Percentiles rank a stretch among this genome's conserved stretches.
These are phyloP conservation scores for Solanum hybrid DNA, from an alignment of 305 asterid species.

Conservation along the genomic window DNA sequence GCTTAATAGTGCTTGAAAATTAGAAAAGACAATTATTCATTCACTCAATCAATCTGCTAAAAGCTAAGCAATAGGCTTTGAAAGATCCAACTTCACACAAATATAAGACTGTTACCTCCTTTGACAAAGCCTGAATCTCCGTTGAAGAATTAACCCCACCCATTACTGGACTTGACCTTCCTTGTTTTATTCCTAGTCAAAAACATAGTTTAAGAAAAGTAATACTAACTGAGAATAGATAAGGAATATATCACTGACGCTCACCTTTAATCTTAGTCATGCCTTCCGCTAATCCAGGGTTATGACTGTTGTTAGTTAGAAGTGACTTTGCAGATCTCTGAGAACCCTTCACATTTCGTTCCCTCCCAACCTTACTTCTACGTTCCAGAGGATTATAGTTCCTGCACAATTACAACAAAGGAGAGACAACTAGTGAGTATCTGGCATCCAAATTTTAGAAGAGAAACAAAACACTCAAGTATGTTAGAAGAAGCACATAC, in stretches of 20 bases:
- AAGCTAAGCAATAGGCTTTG: neutral
- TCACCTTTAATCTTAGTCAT: slow-evolving; percentile 35
- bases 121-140: slow-evolving; percentile 47
- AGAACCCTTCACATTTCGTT: slow-evolving; percentile 38
- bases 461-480: neutral
- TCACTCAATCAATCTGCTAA: neutral
- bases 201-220: neutral
- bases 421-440: neutral
- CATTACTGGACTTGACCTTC: slow-evolving; percentile 26
- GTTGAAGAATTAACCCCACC: slow-evolving; percentile 22
- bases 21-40: neutral
- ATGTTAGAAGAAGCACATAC: slow-evolving; percentile 23
- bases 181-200: slow-evolving; percentile 40
- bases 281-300: slow-evolving; percentile 31
- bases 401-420: slow-evolving; percentile 29
- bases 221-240: neutral
- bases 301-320: slow-evolving; percentile 48
- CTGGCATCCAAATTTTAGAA: neutral
- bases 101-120: slow-evolving; percentile 41
- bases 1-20: neutral
- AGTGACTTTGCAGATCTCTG: slow-evolving; percentile 58
- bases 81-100: neutral
- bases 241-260: neutral
- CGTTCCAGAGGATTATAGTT: slow-evolving; percentile 79
- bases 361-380: slow-evolving; percentile 69